Conservation (phyloP, 1,284 basidiomycete genomes). For the Sporisorium scitamineum region DNA sequence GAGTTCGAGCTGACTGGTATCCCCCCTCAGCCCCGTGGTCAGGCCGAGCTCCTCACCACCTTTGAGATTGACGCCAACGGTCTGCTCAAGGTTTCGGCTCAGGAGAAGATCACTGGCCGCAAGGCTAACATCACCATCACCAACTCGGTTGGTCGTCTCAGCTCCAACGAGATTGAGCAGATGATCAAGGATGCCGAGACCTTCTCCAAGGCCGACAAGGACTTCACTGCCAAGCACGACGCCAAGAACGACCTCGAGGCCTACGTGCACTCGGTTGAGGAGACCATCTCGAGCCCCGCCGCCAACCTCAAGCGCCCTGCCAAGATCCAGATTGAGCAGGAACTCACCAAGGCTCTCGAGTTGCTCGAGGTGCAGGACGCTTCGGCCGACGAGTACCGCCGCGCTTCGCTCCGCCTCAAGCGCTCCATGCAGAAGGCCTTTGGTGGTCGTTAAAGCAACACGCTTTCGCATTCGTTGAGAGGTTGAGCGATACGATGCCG, state of each 20-base stretch:
- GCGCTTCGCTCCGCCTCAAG: slow-evolving; percentile 66
- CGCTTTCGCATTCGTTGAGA: slow-evolving; percentile 5
- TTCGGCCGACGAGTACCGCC: slow-evolving; percentile 67
- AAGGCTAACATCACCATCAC: slow-evolving; percentile 70
- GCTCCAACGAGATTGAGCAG: slow-evolving; percentile 68
- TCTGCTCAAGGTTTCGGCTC: slow-evolving; percentile 67
- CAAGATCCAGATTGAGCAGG: slow-evolving; percentile 69
- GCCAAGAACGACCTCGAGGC: slow-evolving; percentile 68
- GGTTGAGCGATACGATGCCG: not conserved
- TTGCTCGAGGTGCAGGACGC: slow-evolving; percentile 68
- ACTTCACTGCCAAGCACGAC: slow-evolving; percentile 69
- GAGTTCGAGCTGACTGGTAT: slow-evolving; percentile 69
- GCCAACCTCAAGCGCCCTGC: slow-evolving; percentile 67
- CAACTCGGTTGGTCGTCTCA: slow-evolving; percentile 68
- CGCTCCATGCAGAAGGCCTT: slow-evolving; percentile 68
- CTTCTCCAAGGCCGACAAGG: slow-evolving; percentile 69
- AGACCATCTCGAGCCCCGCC: slow-evolving; percentile 67
- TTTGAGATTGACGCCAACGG: slow-evolving; percentile 70
- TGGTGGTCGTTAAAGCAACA: slow-evolving; percentile 57
- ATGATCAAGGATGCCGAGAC: slow-evolving; percentile 70
- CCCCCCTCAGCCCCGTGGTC: slow-evolving; percentile 68
- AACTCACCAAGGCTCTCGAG: slow-evolving; percentile 69
- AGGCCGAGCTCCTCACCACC: slow-evolving; percentile 68
- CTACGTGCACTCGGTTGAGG: slow-evolving; percentile 68
- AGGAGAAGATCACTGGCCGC: slow-evolving; percentile 68